Evolutionary conservation across 1,139 yeast species (phyloP).

Genomic region (Arxiozyma slooffiae): DNA sequence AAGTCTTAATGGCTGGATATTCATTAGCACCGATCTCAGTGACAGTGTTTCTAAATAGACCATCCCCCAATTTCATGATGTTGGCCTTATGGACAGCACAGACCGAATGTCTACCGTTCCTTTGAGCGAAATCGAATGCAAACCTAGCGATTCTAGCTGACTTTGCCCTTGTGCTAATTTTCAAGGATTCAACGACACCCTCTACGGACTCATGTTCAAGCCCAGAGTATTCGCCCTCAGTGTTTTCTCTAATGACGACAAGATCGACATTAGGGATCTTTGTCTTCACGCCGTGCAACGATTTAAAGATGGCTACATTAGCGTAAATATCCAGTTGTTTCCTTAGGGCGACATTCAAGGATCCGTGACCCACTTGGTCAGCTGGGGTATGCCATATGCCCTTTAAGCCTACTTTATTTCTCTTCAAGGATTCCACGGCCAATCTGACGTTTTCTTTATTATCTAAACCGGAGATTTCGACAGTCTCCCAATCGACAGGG

Average conservation of each 20-base stretch:
- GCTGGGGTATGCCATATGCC: conserved; percentile 92
- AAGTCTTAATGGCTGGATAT: conserved; percentile 75
- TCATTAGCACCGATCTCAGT: conserved; percentile 76
- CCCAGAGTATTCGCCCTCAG: conserved; percentile 98
- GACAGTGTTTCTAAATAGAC: conserved; percentile 90
- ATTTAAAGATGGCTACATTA: conserved; percentile 83
- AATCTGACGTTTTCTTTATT: conserved; percentile 59
- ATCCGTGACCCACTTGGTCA: conserved; percentile 60
- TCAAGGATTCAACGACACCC: conserved; percentile 94
- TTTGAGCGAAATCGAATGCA: conserved; percentile 90
- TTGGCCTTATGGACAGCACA: conserved; percentile 98
- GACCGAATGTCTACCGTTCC: conserved; percentile 84
- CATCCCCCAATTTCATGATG: conserved; percentile 98
- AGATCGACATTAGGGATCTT: conserved; percentile 82
- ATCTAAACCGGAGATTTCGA: conserved; percentile 76
- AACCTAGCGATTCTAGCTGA: conserved; percentile 96
- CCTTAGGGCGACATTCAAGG: conserved; percentile 92
- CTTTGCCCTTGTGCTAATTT: conserved; percentile 88
- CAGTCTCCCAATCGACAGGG: conserved; percentile 91
- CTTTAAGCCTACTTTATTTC: conserved; percentile 95
- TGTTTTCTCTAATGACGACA: conserved; percentile 93
- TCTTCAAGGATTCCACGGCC: conserved; percentile 84
- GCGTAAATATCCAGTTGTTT: conserved; percentile 94
- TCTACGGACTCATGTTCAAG: conserved; percentile 96
- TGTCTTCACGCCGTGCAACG: conserved; percentile 88